A percentile compares a stretch with the other conserved stretches of the same genome.
Evolutionary conservation across 257 asterid species (phyloP).

Genomic region (Solanum chiquidenum): DNA sequence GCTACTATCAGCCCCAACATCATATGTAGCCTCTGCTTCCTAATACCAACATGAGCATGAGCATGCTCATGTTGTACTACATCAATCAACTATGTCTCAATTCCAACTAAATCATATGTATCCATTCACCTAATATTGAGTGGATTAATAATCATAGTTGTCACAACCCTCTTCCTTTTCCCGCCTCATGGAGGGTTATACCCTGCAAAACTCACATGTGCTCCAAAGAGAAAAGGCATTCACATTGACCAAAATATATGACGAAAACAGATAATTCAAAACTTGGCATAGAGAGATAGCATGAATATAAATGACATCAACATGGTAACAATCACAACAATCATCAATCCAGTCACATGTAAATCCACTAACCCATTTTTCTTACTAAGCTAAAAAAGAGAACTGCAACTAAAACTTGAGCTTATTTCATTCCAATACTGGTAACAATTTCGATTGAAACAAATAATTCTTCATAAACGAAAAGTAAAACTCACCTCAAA

Average conservation of each 20-base stretch:
- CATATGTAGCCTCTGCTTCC: background rate
- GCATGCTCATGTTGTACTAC: background rate
- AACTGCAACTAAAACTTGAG: background rate
- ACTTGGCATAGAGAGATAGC: background rate
- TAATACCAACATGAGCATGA: background rate
- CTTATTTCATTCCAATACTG: background rate
- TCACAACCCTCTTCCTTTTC: background rate
- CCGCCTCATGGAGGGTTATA: background rate
- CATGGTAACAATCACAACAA: background rate
- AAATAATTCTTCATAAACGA: background rate
- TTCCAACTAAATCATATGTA: background rate
- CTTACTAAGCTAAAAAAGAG: background rate
- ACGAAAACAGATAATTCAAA: background rate
- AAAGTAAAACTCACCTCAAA: background rate
- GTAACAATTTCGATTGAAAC: background rate
- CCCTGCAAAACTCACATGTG: background rate
- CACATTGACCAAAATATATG: background rate
- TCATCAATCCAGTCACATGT: background rate
- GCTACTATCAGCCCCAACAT: background rate
- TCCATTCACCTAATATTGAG: background rate
- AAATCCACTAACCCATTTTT: background rate
- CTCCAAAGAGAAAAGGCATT: background rate
- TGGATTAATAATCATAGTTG: background rate
- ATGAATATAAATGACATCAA: background rate
- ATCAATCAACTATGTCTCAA: background rate